Conservation (phyloP, 2,329 filamentous ascomycete species). For the Zarea fungicola region DNA sequence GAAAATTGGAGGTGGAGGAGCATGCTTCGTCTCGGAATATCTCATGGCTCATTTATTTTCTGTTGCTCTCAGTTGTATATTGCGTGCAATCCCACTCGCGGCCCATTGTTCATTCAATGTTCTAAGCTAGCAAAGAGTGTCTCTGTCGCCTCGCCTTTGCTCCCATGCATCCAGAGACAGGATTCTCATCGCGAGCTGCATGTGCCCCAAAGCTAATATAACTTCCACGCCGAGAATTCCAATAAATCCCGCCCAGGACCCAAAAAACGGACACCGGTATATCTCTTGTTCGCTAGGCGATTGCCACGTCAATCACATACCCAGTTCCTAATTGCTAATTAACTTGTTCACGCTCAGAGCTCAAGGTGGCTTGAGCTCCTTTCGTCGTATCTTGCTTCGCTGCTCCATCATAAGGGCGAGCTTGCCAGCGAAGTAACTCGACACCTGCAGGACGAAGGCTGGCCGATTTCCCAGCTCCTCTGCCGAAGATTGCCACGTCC, state of each 20-base stretch:
- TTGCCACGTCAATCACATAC: too few relatives aligned
- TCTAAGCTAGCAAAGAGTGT: neutral
- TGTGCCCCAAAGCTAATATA: neutral
- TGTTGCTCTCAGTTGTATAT: too few relatives aligned
- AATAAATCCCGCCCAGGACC: neutral
- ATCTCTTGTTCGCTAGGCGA: too few relatives aligned
- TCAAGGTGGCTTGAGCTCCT: constrained; percentile 19
- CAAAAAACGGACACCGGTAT: too few relatives aligned
- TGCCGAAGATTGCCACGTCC: constrained; percentile 21
- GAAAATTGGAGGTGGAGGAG: too few relatives aligned
- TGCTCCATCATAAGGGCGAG: constrained; percentile 19
- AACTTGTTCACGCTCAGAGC: too few relatives aligned
- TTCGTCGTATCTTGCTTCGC: constrained; percentile 24
- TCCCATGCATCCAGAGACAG: too few relatives aligned
- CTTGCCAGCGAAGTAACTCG: constrained; percentile 26
- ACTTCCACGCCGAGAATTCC: neutral
- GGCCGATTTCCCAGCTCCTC: constrained; percentile 23
- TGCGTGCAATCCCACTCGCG: neutral
- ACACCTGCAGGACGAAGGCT: constrained; percentile 27
- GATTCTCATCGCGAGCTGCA: neutral
- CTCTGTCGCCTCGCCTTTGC: too few relatives aligned
- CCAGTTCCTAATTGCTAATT: too few relatives aligned
- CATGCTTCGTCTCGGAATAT: too few relatives aligned
- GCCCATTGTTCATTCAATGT: neutral
- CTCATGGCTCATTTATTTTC: too few relatives aligned